phyloP scores from a whole-genome alignment of 345 rosid species.

The Corymbia maculata region DNA sequence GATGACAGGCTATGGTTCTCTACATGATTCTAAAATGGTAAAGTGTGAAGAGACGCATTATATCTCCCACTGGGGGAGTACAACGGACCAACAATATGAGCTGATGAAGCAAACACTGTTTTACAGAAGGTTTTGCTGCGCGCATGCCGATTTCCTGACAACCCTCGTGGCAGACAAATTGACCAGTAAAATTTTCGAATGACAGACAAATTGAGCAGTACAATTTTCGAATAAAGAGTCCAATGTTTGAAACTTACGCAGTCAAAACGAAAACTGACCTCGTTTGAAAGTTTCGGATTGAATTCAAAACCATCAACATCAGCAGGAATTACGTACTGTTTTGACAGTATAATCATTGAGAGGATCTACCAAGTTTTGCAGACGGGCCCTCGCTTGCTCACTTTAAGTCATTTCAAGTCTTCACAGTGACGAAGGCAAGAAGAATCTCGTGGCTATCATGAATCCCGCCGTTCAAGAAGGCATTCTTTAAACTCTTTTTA shows the following conservation, averaged over 20 bases:
- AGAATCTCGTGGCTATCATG: conserved; percentile 17
- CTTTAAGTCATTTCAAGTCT: conserved; percentile 1
- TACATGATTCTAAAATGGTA: background rate
- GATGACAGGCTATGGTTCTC: background rate
- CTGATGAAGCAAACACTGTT: background rate
- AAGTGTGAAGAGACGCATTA: background rate
- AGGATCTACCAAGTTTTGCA: background rate
- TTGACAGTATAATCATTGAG: background rate
- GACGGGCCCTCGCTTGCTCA: background rate
- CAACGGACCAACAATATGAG: background rate
- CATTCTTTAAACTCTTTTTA: background rate
- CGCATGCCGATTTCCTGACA: background rate
- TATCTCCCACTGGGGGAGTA: background rate
- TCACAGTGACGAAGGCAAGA: conserved; percentile 15
- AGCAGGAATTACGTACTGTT: background rate
- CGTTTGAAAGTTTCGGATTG: background rate
- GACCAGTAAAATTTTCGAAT: too few species aligned
- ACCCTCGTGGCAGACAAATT: background rate
- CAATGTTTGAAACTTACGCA: background rate
- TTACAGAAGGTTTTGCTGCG: background rate
- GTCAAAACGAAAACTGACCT: background rate
- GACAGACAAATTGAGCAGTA: background rate
- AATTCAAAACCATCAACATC: background rate
- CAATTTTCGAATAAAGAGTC: background rate
- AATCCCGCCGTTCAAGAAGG: conserved; percentile 25